Evolutionary conservation across 1,284 basidiomycete genomes (phyloP).

Genomic region (Cystobasidium slooffiae): DNA sequence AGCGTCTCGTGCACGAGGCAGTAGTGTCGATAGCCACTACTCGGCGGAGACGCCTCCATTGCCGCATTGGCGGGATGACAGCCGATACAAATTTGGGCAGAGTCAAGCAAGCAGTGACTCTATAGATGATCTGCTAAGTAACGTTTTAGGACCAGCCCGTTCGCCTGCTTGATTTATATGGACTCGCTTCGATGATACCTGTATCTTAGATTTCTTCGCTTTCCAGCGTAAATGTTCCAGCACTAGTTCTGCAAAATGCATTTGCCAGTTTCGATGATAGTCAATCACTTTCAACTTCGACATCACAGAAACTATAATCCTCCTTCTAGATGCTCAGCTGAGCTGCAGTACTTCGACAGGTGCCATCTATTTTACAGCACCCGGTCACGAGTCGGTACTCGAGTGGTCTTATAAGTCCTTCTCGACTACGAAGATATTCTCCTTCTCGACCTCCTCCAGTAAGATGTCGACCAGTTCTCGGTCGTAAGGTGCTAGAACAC

Average conservation of each 20-base stretch:
- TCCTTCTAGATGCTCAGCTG: background rate
- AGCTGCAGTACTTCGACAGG: too few relatives aligned
- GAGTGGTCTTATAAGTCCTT: slow-evolving; percentile 56
- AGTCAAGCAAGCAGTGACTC: slow-evolving; percentile 24
- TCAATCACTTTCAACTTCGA: too few relatives aligned
- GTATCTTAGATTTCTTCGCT: background rate
- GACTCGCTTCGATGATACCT: background rate
- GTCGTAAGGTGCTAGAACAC: slow-evolving; percentile 77
- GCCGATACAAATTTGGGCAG: slow-evolving; percentile 19
- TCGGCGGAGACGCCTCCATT: background rate
- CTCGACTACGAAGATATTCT: slow-evolving; percentile 82
- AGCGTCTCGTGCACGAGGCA: slow-evolving; percentile 24
- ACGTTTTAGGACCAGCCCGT: slow-evolving; percentile 29
- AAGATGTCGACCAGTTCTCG: slow-evolving; percentile 75
- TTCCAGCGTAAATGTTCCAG: background rate
- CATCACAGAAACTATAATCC: too few relatives aligned
- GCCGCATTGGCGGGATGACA: background rate
- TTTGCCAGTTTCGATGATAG: too few relatives aligned
- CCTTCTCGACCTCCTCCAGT: slow-evolving; percentile 73
- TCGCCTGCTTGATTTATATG: slow-evolving; percentile 20
- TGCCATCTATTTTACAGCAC: too few relatives aligned
- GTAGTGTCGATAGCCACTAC: slow-evolving; percentile 26
- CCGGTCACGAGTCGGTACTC: background rate
- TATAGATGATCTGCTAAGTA: slow-evolving; percentile 31
- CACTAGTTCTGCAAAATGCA: too few relatives aligned